phyloP scores from a whole-genome alignment of 441 rosid species.

The Daphne laureola region DNA sequence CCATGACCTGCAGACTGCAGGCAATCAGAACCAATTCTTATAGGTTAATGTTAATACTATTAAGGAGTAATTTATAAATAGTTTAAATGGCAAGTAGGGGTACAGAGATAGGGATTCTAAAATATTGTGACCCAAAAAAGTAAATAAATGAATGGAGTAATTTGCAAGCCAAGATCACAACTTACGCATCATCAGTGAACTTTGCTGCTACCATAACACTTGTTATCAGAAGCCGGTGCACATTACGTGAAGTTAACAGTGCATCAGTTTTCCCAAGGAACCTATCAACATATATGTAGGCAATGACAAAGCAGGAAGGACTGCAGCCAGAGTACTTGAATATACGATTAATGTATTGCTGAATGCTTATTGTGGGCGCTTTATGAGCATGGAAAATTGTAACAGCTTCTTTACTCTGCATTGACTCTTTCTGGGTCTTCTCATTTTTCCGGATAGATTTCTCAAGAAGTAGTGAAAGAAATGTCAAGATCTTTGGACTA shows the following conservation, averaged over 20 bases:
- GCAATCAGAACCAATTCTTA: too few relatives aligned
- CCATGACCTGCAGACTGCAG: too few relatives aligned
- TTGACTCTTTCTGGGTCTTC: conserved; percentile 16
- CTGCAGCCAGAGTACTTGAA: conserved; percentile 72
- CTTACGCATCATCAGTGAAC: conserved; percentile 65
- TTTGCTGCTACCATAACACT: conserved; percentile 64
- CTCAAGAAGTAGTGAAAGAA: conserved; percentile 55
- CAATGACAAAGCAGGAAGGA: conserved; percentile 68
- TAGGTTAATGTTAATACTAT: too few relatives aligned
- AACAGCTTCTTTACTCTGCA: conserved; percentile 20
- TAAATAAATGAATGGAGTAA: too few relatives aligned
- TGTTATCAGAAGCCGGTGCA: conserved; percentile 71
- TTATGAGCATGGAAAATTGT: conserved; percentile 54
- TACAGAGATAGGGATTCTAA: too few relatives aligned
- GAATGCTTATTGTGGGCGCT: conserved; percentile 49
- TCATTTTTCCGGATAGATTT: conserved; percentile 31
- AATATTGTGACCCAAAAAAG: too few relatives aligned
- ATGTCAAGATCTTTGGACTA: conserved; percentile 36
- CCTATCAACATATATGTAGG: conserved; percentile 51
- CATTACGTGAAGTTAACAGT: conserved; percentile 47
- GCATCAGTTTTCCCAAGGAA: conserved; percentile 37
- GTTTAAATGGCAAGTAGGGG: too few relatives aligned
- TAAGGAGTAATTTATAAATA: too few relatives aligned
- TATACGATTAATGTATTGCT: conserved; percentile 57
- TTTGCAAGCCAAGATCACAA: conserved; percentile 1